phyloP scores from a whole-genome alignment of 31 red algal genomes.

The Odonthalia washingtoniensis region DNA sequence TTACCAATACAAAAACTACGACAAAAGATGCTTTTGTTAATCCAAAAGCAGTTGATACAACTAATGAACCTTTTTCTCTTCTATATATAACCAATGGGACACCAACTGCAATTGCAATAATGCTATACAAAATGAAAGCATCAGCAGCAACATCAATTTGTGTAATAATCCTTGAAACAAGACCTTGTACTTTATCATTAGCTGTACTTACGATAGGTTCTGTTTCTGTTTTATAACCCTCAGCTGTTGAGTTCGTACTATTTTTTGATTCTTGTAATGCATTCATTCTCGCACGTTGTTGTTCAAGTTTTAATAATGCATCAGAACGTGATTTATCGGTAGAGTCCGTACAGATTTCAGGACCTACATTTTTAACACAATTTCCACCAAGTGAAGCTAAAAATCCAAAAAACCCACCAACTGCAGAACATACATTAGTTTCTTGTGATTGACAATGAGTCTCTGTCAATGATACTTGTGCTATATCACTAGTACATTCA shows the following conservation, averaged over 20 bases:
- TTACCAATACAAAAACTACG: conserved; percentile 47
- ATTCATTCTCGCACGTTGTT: conserved; percentile 8
- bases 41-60: conserved; percentile 51
- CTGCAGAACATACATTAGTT: conserved; percentile 40
- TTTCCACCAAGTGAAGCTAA: conserved; percentile 45
- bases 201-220: conserved; percentile 53
- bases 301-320: conserved; percentile 52
- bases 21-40: conserved; percentile 59
- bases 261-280: conserved; percentile 1
- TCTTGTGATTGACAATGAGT: conserved; percentile 63
- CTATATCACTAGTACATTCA: conserved; percentile 59
- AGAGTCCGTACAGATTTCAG: conserved; percentile 41
- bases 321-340: conserved; percentile 42
- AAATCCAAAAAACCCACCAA: conserved; percentile 49
- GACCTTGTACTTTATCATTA: conserved; percentile 28
- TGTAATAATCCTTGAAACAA: conserved; percentile 29
- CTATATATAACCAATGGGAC: conserved; percentile 58
- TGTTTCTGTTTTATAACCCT: not conserved
- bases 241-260: not conserved
- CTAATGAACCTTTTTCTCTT: conserved; percentile 54
- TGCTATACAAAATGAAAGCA: conserved; percentile 64
- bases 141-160: conserved; percentile 65
- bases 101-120: conserved; percentile 55
- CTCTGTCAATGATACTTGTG: conserved; percentile 37
- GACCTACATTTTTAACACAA: conserved; percentile 52